Base-by-base conservation (phyloP, 371 early-diverging fungal species). In the Dinochytrium kinnereticum region DNA sequence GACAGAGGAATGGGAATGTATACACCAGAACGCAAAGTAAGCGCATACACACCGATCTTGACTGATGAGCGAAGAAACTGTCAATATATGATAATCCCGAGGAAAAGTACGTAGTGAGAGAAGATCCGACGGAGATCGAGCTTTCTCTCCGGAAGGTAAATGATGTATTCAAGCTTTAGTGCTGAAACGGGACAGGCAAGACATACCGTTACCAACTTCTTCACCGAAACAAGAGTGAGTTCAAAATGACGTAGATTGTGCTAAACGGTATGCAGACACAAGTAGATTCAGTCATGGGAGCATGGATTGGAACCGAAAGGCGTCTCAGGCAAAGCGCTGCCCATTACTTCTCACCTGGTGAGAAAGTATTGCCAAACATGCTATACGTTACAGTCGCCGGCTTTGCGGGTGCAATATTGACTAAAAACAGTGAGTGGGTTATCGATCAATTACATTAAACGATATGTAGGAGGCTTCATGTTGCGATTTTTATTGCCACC, bases 361-460 rank as follows among this genome's bases (percentile, higher is more conserved):
- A 82, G 55, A 72, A 67, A 2, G 24, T 78, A n/a, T 59, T 82
- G 28, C 82, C 82, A 1, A 78, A 78, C 5, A 65, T 70, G 33
- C 40, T 82, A 30, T 82, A 82, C 64, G 80, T 80, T 34, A 72
- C 80, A 1, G 59, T 82, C 34, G 76, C 72, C 13, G 80, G 78
- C 37, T 82, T 82, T 61, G 80, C 76, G 19, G 82, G 80, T 17
- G 80, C 82, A 30, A 82, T 82, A 36, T 1, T 78, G 31, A 30
- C 72, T 17, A 80, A 78, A 59, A 80, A 80, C 74, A 59, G 82
- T 82, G 75, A 13, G 78, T 64, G 2, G 1, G 28, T 33, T 5
- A 3, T 5, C 13, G 7, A 15, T 28, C 15, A 69, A 33, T 24
- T 51, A 19, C n/a, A 21, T 49, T 21, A 53, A 37, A 10, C 31